Base-by-base conservation (phyloP, 768 basidiomycete genomes). In the Trametes maxima region DNA sequence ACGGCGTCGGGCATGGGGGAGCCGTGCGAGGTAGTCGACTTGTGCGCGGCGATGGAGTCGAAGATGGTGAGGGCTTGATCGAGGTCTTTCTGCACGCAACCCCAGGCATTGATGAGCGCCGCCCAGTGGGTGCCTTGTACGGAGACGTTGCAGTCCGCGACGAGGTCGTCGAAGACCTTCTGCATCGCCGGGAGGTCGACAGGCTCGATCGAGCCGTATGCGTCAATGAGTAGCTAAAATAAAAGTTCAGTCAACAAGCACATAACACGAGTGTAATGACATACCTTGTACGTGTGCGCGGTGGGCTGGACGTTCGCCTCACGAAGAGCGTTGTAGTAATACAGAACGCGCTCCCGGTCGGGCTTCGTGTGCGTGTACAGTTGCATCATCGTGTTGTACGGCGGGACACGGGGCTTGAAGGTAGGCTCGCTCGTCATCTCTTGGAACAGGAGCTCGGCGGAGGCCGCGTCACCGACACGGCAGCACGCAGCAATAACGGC, bases 311-410 rank as follows among this genome's bases (percentile, higher is more conserved):
- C 86, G 0, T 79, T 75, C 3, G 82, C 86, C 28, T 73, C 70
- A 37, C 77, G 72, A 74, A 99, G 79, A 68, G 84, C 79, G 49
- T 89, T 71, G 73, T 90, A 90, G 72, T 88, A 98, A 67, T 83
- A 79, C 25, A 98, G 74, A 17, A 89, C 91, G 48, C 86, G 82
- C 25, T 82, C 82, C 54, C 94, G 85, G 64, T 92, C 88, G 1
- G 94, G 96, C 73, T 90, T 92, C n/a, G 90, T 94, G 57, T 88
- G 85, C 50, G 90, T 88, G 76, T 94, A 95, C 68, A 96, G 80
- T 73, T 99, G 97, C 85, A 99, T 98, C 95, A 99, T 97, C 36
- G 90, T 95, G 77, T 99, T 99, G 81, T 88, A 99, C 0, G 96
- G 96, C 19, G 96, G 97, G 0, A 97, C 87, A 7, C 95, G 82